phyloP scores from a whole-genome alignment of 306 rosid species.

The Arachis hypogaea region DNA sequence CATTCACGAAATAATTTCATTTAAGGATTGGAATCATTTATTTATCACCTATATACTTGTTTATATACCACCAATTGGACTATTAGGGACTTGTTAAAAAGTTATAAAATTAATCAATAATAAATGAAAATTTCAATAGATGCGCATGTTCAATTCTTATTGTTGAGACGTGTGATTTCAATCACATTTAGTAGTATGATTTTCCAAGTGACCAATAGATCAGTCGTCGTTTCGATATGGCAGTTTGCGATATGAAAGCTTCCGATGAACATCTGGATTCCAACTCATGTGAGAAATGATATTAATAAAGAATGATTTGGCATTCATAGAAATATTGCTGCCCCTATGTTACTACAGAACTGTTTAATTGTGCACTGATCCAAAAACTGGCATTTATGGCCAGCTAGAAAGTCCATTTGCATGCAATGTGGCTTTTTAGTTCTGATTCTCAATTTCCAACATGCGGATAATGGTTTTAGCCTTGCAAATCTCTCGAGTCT shows the following conservation, averaged over 20 bases:
- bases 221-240: background rate
- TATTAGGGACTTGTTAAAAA: no score
- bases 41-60: background rate
- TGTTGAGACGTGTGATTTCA: no score
- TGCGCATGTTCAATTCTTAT: no score
- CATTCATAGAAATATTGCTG: conserved; percentile 12
- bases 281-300: background rate
- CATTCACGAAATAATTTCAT: background rate
- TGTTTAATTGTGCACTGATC: conserved; percentile 19
- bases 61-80: no score
- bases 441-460: background rate
- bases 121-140: no score
- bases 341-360: background rate
- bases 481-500: conserved; percentile 7
- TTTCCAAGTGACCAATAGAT: background rate
- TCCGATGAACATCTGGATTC: background rate
- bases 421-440: conserved; percentile 5
- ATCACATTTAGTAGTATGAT: no score
- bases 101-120: no score
- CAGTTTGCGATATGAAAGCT: background rate
- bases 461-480: conserved; percentile 13
- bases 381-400: conserved; percentile 26
- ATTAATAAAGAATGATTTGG: conserved; percentile 21
- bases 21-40: no score
- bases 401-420: conserved; percentile 13